Evolutionary conservation across 495 filamentous ascomycete genomes (phyloP), one percentile per base, ranked within the genome.

Genomic region (Annulohypoxylon bovei): DNA sequence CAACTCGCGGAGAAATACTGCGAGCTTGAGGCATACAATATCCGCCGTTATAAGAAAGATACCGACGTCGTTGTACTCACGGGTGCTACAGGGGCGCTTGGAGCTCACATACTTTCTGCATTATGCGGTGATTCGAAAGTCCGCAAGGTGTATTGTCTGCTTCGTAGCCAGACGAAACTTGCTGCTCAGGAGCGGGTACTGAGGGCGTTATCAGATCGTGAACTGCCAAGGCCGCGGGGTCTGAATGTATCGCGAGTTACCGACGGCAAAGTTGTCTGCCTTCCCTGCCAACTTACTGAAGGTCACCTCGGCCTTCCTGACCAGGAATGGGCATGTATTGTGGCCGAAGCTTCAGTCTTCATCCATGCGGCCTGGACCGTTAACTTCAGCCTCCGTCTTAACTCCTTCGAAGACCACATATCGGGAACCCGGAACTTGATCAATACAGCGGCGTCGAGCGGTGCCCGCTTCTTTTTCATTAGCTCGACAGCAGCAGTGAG

Each of bases 311-410:
- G 83, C 23, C 68, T 89, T 2, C 65, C 75, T 6, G 27, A 69
- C 7, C 16, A 63, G 1, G 72, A 75, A 4, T 71, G 81, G 12
- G 42, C 75, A 23, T 49, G 75, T 12, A 81, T 88, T 64, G 70
- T 76, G 9, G 55, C 75, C 5, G 76, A 77, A 3, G 78, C 83
- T 4, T 83, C 83, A 3, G 76, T 82, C 18, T 82, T 88, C 40
- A 82, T 88, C 33, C 90, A 92, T 75, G 80, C 85, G 14, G 88
- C 88, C 32, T 92, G 90, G 90, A 82, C 86, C 5, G 90, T 91
- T 20, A 91, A 91, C 75, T 92, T 91, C 79, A 88, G 83, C 60
- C 79, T 87, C 68, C 76, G 80, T 2, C 80, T 89, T 2, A 73
- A 75, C 14, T 87, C 82, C 55, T 79, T 91, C 72, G 84, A 82